Conservation (phyloP, 257 asterid species). For the Solanum clarkiae region DNA sequence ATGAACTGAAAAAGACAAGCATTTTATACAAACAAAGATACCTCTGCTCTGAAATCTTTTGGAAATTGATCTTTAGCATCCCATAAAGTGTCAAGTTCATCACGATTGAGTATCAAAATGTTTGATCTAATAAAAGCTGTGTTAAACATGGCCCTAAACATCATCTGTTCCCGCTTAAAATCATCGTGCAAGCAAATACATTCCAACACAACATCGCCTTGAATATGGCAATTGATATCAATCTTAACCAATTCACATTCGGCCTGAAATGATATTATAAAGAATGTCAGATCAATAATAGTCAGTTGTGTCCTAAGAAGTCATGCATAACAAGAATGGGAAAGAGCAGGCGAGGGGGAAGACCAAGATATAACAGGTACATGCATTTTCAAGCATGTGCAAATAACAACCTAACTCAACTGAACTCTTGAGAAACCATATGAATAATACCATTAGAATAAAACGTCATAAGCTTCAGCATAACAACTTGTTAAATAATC, state of each 20-base stretch:
- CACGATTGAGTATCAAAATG: conserved; percentile 79
- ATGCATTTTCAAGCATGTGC: background rate
- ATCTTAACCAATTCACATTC: conserved; percentile 77
- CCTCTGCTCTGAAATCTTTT: conserved; percentile 89
- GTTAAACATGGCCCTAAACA: conserved; percentile 88
- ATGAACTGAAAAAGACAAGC: background rate
- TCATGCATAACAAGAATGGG: background rate
- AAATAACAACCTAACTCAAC: background rate
- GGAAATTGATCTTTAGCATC: conserved; percentile 81
- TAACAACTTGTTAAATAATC: background rate
- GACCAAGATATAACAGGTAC: background rate
- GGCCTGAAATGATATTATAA: conserved; percentile 40
- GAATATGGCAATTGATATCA: conserved; percentile 75
- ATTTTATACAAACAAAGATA: conserved; percentile 2
- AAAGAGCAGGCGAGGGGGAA: background rate
- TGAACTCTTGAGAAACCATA: background rate
- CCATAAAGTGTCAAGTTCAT: conserved; percentile 76
- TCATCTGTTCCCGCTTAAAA: conserved; percentile 68
- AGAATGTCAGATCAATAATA: background rate
- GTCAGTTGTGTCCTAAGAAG: background rate
- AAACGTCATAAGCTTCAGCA: background rate
- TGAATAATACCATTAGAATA: background rate
- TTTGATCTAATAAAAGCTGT: conserved; percentile 93
- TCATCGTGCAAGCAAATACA: conserved; percentile 72
- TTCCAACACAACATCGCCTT: conserved; percentile 96